phyloP scores from a whole-genome alignment of 352 stramenopile species.

The Albugo candida region DNA sequence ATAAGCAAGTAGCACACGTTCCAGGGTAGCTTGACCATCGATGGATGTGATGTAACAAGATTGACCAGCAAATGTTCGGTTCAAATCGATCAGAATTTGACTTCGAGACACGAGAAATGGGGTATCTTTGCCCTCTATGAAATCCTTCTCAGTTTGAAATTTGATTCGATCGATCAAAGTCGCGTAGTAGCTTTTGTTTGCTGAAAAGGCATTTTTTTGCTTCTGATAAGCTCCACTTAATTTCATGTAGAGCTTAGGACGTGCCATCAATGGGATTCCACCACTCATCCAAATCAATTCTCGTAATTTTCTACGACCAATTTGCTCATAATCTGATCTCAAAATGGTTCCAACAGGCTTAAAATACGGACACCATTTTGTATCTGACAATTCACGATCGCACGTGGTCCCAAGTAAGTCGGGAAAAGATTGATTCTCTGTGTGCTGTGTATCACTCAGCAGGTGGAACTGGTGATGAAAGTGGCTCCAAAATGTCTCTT shows the following conservation, averaged over 20 bases:
- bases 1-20: constrained; percentile 57
- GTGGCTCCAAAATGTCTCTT: constrained; percentile 16
- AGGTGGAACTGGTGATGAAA: constrained; percentile 4
- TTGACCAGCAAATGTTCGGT: constrained; percentile 46
- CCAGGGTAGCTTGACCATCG: constrained; percentile 23
- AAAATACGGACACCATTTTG: not conserved
- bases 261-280: constrained; percentile 23
- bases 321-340: constrained; percentile 2
- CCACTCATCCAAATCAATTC: constrained; percentile 18
- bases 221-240: constrained; percentile 20
- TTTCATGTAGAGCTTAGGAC: constrained; percentile 20
- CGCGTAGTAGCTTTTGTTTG: constrained; percentile 1
- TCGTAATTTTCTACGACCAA: constrained; percentile 3
- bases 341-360: too few relatives aligned
- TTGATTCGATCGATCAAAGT: not conserved
- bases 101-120: constrained; percentile 19
- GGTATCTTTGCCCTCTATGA: not conserved
- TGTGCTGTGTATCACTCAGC: not conserved
- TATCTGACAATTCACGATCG: constrained; percentile 3
- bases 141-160: not conserved
- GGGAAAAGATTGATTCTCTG: not conserved
- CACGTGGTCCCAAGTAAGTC: not conserved
- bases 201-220: constrained; percentile 7
- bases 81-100: constrained; percentile 43
- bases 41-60: constrained; percentile 37